Base-by-base conservation (phyloP, 441 rosid species). In the Biscutella laevigata region DNA sequence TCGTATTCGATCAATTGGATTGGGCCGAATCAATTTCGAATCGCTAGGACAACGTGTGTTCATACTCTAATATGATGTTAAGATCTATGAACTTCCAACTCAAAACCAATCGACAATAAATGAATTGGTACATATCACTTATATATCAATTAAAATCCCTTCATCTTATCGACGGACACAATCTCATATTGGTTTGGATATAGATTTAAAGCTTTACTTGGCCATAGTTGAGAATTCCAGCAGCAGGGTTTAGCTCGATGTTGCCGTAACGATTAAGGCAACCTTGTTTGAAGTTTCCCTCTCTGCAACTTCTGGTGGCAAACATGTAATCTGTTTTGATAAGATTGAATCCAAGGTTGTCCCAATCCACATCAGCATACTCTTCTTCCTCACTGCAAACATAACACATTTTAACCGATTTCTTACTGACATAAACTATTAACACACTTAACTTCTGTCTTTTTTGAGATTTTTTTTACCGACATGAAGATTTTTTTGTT, bases 211-310 rank as follows among this genome's bases (percentile, higher is more conserved):
- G 39, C 1, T 58, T 65, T 78, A 69, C 95, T 87, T 86, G 95
- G 40, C 87, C 95, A 43, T 84, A 86, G 52, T 83, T 86, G 48
- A 84, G 64, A 48, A 82, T 82, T 54, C 78, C 92, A 8, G 92
- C 76, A 1, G 82, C 77, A 72, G 95, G 95, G 74, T 77, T 77
- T 49, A 84, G 62, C 24, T 75, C 76, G 49, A 86, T 61, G 64
- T 71, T 78, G 33, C 78, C 75, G 45, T 73, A 82, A 29, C 58
- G 82, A 61, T 48, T 65, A 42, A 86, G 71, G 17, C 56, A 65
- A 3, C 92, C 89, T 19, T 57, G 70, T 46, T 71, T 71, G 44
- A 83, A 86, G 14, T 53, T 57, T 15, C 76, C 78, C 5, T 75
- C 74, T 37, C 46, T 10, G 3, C 53, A 41, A 68, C 81, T 72